Conservation (phyloP, 176 grass and related monocot genomes). For the Avena insularis region DNA sequence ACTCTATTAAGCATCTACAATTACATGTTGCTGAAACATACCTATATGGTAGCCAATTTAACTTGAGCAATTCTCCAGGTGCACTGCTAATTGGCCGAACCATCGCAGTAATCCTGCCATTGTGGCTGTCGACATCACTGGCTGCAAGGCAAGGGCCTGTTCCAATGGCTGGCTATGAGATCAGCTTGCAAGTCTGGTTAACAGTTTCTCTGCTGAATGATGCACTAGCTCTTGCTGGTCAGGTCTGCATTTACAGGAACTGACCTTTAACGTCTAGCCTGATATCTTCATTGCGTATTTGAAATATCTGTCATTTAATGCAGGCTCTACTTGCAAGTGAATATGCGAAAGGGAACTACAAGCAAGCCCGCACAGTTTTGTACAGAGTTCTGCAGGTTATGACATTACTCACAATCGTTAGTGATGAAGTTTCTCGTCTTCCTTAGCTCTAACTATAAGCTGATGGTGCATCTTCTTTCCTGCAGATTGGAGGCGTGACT, state of each 20-base stretch:
- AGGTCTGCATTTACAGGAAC: slow-evolving; percentile 55
- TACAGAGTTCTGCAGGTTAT: slow-evolving; percentile 82
- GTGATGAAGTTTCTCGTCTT: not conserved
- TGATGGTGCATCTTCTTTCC: slow-evolving; percentile 19
- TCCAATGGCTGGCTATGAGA: slow-evolving; percentile 88
- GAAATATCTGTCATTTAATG: slow-evolving; percentile 26
- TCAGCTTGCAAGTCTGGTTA: slow-evolving; percentile 94
- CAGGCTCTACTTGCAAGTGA: slow-evolving; percentile 89
- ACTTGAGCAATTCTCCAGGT: slow-evolving; percentile 53
- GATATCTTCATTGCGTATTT: slow-evolving; percentile 12
- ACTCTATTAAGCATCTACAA: not conserved
- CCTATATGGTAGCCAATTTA: slow-evolving; percentile 32
- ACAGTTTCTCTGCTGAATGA: slow-evolving; percentile 88
- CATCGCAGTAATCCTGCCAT: slow-evolving; percentile 69
- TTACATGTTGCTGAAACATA: not conserved
- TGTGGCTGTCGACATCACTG: slow-evolving; percentile 77
- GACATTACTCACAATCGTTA: not conserved
- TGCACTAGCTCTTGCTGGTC: slow-evolving; percentile 88
- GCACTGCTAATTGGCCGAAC: slow-evolving; percentile 85
- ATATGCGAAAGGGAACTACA: slow-evolving; percentile 76
- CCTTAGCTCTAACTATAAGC: not conserved
- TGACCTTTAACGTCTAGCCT: not conserved
- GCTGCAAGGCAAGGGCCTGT: slow-evolving; percentile 84
- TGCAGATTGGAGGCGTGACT: slow-evolving; percentile 74
- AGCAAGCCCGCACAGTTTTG: slow-evolving; percentile 70